These are phyloP conservation scores for Nemania serpens DNA, from an alignment of 2,329 filamentous ascomycete species.

Conservation along the genomic window DNA sequence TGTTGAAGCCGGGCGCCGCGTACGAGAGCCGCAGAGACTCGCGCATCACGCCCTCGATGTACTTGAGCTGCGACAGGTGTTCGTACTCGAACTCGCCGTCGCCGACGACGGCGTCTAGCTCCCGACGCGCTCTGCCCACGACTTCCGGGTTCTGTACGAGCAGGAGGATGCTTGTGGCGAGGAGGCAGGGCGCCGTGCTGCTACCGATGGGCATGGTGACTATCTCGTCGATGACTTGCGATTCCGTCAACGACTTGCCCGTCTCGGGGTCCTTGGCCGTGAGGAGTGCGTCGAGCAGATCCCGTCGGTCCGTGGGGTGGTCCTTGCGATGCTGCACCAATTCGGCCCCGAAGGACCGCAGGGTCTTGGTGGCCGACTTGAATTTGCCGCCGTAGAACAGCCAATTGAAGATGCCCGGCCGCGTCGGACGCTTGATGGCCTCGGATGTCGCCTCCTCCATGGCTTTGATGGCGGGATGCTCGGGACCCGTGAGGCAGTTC, in stretches of 20 bases:
- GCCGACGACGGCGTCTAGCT: conserved; percentile 59
- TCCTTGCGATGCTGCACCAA: conserved; percentile 61
- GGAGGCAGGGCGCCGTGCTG: conserved; percentile 53
- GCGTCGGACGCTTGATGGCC: conserved; percentile 58
- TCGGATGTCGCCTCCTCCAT: conserved; percentile 62
- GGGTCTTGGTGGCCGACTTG: conserved; percentile 54
- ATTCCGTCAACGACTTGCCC: conserved; percentile 59
- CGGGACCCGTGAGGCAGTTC: conserved; percentile 50
- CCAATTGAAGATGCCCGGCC: conserved; percentile 57
- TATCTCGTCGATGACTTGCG: conserved; percentile 69
- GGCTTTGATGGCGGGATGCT: conserved; percentile 54
- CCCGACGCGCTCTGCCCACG: conserved; percentile 54
- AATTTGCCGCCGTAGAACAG: conserved; percentile 59
- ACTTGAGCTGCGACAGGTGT: conserved; percentile 57
- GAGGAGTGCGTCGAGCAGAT: conserved; percentile 65
- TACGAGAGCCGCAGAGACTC: conserved; percentile 60
- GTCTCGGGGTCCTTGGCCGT: conserved; percentile 65
- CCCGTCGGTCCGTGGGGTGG: conserved; percentile 60
- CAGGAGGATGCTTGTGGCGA: conserved; percentile 54
- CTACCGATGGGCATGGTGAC: conserved; percentile 68
- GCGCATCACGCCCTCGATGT: conserved; percentile 58
- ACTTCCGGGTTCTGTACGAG: conserved; percentile 56
- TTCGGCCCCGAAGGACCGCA: conserved; percentile 60
- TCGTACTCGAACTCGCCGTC: conserved; percentile 49
- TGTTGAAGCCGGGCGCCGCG: conserved; percentile 60